Evolutionary conservation across 2,329 filamentous ascomycete species (phyloP).

Genomic region (Arthroderma uncinatum): DNA sequence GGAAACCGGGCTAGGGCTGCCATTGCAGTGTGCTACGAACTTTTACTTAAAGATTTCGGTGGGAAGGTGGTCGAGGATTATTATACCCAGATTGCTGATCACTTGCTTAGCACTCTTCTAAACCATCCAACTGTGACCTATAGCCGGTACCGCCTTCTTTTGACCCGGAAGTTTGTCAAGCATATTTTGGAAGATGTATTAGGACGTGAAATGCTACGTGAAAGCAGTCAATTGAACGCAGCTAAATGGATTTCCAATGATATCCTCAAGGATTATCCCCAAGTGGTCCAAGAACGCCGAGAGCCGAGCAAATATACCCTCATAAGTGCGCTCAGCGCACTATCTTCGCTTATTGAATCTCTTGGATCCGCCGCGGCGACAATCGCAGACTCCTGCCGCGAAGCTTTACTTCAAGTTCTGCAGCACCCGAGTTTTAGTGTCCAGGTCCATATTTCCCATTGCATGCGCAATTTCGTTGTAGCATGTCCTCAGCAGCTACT

Average conservation of each 20-base stretch:
- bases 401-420: constrained; percentile 77
- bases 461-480: constrained; percentile 74
- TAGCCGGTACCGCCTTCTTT: constrained; percentile 78
- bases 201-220: constrained; percentile 69
- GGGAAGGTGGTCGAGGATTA: constrained; percentile 72
- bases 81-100: constrained; percentile 70
- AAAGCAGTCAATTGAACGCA: constrained; percentile 76
- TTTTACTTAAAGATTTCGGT: constrained; percentile 65
- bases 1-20: constrained; percentile 71
- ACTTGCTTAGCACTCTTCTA: constrained; percentile 68
- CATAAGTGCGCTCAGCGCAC: constrained; percentile 64
- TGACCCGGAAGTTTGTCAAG: constrained; percentile 73
- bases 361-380: constrained; percentile 71
- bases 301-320: constrained; percentile 83
- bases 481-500: constrained; percentile 87
- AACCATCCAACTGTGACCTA: constrained; percentile 63
- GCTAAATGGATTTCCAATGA: constrained; percentile 75
- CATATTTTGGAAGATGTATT: constrained; percentile 75
- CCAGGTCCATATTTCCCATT: constrained; percentile 78
- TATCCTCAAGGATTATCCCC: constrained; percentile 87
- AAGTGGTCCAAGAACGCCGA: constrained; percentile 70
- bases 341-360: constrained; percentile 65
- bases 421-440: constrained; percentile 95
- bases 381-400: constrained; percentile 73
- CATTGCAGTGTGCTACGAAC: constrained; percentile 77